Percentiles rank a stretch among this genome's conserved stretches.
phyloP scores from a whole-genome alignment of 1,284 basidiomycete genomes.

The Pseudozyma flocculosa region DNA sequence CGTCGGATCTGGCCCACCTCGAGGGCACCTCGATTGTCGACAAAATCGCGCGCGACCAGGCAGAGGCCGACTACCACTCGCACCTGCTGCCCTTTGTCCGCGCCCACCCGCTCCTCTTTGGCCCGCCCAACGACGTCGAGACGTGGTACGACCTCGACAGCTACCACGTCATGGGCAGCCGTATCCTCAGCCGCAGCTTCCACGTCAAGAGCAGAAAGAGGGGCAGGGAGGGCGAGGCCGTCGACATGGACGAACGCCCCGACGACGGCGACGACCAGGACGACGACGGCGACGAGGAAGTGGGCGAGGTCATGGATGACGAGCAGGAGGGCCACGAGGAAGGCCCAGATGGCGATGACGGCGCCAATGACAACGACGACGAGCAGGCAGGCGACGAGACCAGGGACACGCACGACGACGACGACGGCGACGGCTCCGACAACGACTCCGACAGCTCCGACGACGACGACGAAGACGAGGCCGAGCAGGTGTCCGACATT shows the following conservation, averaged over 20 bases:
- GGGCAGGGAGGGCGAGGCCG: slow-evolving; percentile 27
- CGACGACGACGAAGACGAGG: slow-evolving; percentile 27
- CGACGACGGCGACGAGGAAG: slow-evolving; percentile 29
- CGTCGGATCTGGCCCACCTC: slow-evolving; percentile 73
- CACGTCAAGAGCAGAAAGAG: slow-evolving; percentile 62
- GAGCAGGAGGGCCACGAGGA: slow-evolving; percentile 25
- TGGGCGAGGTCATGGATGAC: slow-evolving; percentile 37
- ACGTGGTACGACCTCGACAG: slow-evolving; percentile 70
- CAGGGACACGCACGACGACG: slow-evolving; percentile 15
- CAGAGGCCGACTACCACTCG: slow-evolving; percentile 70
- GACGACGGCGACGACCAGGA: slow-evolving; percentile 40
- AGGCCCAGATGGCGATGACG: background rate
- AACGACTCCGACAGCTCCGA: slow-evolving; percentile 28
- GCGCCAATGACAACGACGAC: slow-evolving; percentile 12
- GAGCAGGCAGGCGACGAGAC: slow-evolving; percentile 6
- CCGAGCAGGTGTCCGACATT: slow-evolving; percentile 65
- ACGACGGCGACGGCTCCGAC: slow-evolving; percentile 14
- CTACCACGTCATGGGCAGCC: slow-evolving; percentile 88
- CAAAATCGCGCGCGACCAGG: slow-evolving; percentile 82
- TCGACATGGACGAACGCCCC: slow-evolving; percentile 48
- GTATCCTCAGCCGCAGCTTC: slow-evolving; percentile 90
- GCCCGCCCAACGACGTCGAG: slow-evolving; percentile 6
- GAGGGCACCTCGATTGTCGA: slow-evolving; percentile 79
- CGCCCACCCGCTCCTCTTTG: slow-evolving; percentile 34
- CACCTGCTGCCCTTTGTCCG: slow-evolving; percentile 59